Evolutionary conservation across 2,329 filamentous ascomycete genomes (phyloP).

Genomic region (Sporothrix dimorphospora): DNA sequence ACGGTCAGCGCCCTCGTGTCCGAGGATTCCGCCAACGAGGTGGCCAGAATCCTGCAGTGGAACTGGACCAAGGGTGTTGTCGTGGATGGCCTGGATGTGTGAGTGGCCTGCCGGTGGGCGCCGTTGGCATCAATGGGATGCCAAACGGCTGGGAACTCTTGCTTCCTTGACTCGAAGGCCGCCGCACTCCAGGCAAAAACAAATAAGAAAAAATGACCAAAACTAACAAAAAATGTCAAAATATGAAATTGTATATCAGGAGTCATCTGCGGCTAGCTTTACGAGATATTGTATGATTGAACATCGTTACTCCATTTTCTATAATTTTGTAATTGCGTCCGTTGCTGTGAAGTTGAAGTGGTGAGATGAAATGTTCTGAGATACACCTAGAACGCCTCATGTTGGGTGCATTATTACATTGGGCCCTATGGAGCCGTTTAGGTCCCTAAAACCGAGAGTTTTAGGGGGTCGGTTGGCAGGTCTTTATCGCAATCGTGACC

Average conservation of each 20-base stretch:
- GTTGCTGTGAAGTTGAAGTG: not conserved
- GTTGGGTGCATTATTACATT: slow-evolving; percentile 13
- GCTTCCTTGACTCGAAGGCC: slow-evolving; percentile 7
- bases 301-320: not conserved
- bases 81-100: slow-evolving; percentile 84
- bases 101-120: slow-evolving; percentile 36
- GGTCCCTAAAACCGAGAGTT: not conserved
- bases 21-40: slow-evolving; percentile 74
- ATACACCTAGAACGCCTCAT: not conserved
- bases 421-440: not conserved
- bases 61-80: slow-evolving; percentile 84
- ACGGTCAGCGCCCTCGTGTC: slow-evolving; percentile 81
- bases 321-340: not conserved
- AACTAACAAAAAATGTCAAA: slow-evolving; percentile 17
- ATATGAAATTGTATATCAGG: slow-evolving; percentile 19
- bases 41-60: slow-evolving; percentile 76
- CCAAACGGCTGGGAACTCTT: not conserved
- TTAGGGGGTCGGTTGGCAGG: slow-evolving; percentile 2
- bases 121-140: not conserved
- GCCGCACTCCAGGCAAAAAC: slow-evolving; percentile 22
- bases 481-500: not conserved
- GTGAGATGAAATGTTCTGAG: slow-evolving; percentile 12
- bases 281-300: slow-evolving; percentile 20
- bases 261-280: slow-evolving; percentile 20
- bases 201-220: not conserved